A percentile compares a stretch with the other conserved stretches of the same genome.
Conservation (phyloP, 805 yeast genomes). For the Lachancea nothofagi region DNA sequence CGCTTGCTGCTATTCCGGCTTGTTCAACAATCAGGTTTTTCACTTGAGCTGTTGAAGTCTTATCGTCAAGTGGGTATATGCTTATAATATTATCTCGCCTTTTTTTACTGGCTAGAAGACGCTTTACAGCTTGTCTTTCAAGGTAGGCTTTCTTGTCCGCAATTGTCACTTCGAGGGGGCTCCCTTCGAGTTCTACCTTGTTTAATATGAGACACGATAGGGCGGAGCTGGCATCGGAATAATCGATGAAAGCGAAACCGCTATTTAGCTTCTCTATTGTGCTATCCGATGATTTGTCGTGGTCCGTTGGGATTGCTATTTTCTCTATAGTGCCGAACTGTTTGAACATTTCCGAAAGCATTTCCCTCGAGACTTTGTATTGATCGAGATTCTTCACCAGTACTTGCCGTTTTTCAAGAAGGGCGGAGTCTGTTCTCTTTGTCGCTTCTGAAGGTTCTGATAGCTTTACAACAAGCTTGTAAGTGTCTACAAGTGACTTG, state of each 20-base stretch:
- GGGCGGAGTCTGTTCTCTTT: constrained; percentile 39
- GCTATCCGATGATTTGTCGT: not conserved
- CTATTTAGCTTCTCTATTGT: constrained; percentile 37
- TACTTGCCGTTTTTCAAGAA: constrained; percentile 51
- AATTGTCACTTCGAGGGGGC: constrained; percentile 44
- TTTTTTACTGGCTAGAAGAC: constrained; percentile 20
- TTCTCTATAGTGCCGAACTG: constrained; percentile 50
- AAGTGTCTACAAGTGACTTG: constrained; percentile 36
- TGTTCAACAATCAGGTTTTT: constrained; percentile 15
- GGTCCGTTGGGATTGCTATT: constrained; percentile 32
- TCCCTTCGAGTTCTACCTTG: constrained; percentile 39
- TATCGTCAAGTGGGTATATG: constrained; percentile 29
- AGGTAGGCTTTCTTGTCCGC: constrained; percentile 39
- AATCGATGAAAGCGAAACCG: constrained; percentile 65
- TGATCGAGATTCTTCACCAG: constrained; percentile 50
- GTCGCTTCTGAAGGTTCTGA: constrained; percentile 51
- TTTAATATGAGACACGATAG: constrained; percentile 41
- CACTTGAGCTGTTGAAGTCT: constrained; percentile 21
- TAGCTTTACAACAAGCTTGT: constrained; percentile 48
- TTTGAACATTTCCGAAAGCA: constrained; percentile 39
- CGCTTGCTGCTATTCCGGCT: constrained; percentile 9
- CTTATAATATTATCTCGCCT: constrained; percentile 17
- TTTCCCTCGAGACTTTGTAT: constrained; percentile 35
- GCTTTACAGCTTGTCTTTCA: constrained; percentile 32
- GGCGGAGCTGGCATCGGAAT: constrained; percentile 41